A percentile compares a stretch with the other conserved stretches of the same genome.
Conservation (phyloP, 2,329 filamentous ascomycete species). For the Achaetomium macrosporum region DNA sequence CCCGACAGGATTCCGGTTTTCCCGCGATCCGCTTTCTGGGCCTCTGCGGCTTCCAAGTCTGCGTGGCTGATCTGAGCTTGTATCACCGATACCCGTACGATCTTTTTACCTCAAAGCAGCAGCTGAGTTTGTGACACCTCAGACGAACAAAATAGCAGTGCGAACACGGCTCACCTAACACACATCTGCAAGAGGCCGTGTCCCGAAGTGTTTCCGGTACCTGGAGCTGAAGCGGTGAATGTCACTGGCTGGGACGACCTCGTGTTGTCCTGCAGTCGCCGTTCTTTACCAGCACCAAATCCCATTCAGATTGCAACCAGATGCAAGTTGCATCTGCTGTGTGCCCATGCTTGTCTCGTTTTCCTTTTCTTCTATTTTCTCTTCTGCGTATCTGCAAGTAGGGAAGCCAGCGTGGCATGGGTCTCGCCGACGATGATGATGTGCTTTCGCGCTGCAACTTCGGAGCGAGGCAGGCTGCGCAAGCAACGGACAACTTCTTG, state of each 20-base stretch:
- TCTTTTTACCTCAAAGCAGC: not conserved
- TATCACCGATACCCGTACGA: not conserved
- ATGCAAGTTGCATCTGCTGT: constrained; percentile 8
- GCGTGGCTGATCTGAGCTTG: not conserved
- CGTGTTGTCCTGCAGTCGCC: constrained; percentile 15
- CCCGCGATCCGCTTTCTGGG: not conserved
- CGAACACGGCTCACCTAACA: constrained; percentile 11
- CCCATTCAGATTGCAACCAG: not conserved
- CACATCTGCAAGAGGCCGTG: constrained; percentile 19
- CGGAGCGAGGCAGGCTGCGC: not conserved
- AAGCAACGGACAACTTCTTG: constrained; percentile 7
- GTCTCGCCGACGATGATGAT: constrained; percentile 9
- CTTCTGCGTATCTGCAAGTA: constrained; percentile 6
- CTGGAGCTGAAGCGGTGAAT: constrained; percentile 17
- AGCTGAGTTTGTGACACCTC: constrained; percentile 12
- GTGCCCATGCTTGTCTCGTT: not conserved
- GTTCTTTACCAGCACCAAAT: constrained; percentile 13
- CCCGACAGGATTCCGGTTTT: not conserved
- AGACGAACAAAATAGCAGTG: constrained; percentile 13
- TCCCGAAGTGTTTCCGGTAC: constrained; percentile 13
- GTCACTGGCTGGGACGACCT: constrained; percentile 3
- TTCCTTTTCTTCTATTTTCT: constrained; percentile 2
- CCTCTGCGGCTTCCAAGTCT: not conserved
- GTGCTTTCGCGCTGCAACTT: constrained; percentile 10
- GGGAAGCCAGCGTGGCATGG: not conserved